Conservation (phyloP, 495 filamentous ascomycete species). For the Tuber borchii region DNA sequence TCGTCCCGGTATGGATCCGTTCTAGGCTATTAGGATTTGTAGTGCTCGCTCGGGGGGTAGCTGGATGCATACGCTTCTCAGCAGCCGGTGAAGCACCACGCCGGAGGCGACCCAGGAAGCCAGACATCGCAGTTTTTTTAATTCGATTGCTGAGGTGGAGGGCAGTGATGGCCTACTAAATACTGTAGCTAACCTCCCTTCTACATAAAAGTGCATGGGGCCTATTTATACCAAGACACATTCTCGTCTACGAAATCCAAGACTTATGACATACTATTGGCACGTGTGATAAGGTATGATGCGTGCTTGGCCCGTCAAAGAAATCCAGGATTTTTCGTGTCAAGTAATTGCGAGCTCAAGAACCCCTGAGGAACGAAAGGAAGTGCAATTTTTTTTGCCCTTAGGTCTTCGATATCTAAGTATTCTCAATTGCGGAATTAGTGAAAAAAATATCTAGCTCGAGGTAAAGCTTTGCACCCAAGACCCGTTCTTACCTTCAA, state of each 20-base stretch:
- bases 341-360: too few relatives aligned
- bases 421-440: too few relatives aligned
- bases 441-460: too few relatives aligned
- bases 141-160: not conserved
- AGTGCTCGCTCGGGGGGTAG: conserved; percentile 15
- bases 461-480: too few relatives aligned
- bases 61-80: conserved; percentile 3
- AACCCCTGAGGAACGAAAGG: too few relatives aligned
- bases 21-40: conserved; percentile 14
- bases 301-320: too few relatives aligned
- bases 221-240: not conserved
- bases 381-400: too few relatives aligned
- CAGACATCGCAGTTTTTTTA: conserved; percentile 10
- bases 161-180: not conserved
- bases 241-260: not conserved
- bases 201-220: conserved; percentile 3
- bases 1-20: conserved; percentile 7
- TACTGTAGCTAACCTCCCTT: not conserved
- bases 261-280: not conserved
- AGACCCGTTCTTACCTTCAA: too few relatives aligned
- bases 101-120: conserved; percentile 12
- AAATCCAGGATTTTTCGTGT: conserved; percentile 8
- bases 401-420: too few relatives aligned
- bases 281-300: not conserved
- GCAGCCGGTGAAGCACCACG: conserved; percentile 8